Percentiles rank a stretch among this genome's conserved stretches.
Conservation (phyloP, 2,329 filamentous ascomycete species). For the Thermothelomyces thermophilus region DNA sequence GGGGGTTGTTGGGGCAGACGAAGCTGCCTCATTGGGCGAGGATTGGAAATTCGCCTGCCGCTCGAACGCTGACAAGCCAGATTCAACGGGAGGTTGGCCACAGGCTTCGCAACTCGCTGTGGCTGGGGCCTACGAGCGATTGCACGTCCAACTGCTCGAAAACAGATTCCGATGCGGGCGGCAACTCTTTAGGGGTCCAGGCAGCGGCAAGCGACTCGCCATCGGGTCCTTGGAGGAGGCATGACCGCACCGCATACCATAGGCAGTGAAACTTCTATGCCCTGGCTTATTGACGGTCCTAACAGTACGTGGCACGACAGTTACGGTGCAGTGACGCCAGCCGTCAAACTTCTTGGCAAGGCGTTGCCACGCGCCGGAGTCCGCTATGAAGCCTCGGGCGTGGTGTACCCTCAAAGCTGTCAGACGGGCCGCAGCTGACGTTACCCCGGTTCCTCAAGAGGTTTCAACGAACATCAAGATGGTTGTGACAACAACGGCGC, state of each 20-base stretch:
- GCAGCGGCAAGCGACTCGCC: not conserved
- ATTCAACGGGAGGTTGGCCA: slow-evolving; percentile 15
- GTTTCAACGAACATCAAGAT: not conserved
- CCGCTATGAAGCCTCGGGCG: slow-evolving; percentile 7
- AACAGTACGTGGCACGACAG: slow-evolving; percentile 16
- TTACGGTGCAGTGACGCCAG: slow-evolving; percentile 12
- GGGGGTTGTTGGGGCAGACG: slow-evolving; percentile 21
- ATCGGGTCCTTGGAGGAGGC: too few species aligned
- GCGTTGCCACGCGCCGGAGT: slow-evolving; percentile 9
- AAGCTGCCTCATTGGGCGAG: slow-evolving; percentile 27
- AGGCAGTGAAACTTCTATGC: too few species aligned
- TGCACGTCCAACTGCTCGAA: not conserved
- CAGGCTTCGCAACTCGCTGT: slow-evolving; percentile 20
- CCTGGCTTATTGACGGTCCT: slow-evolving; percentile 1
- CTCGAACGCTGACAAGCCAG: slow-evolving; percentile 16
- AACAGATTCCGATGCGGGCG: not conserved
- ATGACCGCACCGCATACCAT: too few species aligned
- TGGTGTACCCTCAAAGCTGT: slow-evolving; percentile 1
- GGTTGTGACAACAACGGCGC: not conserved
- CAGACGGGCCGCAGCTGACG: slow-evolving; percentile 15
- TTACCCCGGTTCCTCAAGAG: slow-evolving; percentile 1
- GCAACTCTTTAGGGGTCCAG: not conserved
- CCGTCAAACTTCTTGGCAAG: slow-evolving; percentile 11
- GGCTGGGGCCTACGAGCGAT: slow-evolving; percentile 16
- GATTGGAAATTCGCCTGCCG: slow-evolving; percentile 24